phyloP scores from a whole-genome alignment of 495 filamentous ascomycete species.

The Podospora sp. region DNA sequence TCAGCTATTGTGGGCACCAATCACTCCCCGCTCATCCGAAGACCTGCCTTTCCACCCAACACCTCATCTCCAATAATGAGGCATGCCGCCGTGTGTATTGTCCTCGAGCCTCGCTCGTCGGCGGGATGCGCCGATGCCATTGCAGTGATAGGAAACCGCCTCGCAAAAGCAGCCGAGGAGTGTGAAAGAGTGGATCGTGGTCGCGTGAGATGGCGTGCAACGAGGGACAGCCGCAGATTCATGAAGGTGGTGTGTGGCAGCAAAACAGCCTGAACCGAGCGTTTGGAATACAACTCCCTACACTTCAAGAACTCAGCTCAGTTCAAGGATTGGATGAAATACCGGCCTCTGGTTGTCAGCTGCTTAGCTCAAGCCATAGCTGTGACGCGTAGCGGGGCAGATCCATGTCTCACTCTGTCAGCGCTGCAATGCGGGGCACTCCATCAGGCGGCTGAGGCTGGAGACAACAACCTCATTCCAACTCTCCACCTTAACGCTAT shows the following conservation, averaged over 20 bases:
- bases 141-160: constrained; percentile 28
- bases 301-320: neutral
- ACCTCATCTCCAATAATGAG: constrained; percentile 97
- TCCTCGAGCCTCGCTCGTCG: constrained; percentile 56
- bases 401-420: constrained; percentile 2
- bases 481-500: neutral
- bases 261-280: neutral
- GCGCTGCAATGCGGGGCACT: constrained; percentile 12
- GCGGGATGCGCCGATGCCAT: constrained; percentile 43
- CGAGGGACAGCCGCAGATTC: constrained; percentile 73
- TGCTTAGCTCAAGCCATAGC: neutral
- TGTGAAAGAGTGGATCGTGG: constrained; percentile 60
- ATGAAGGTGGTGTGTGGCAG: constrained; percentile 45
- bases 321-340: constrained; percentile 5
- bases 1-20: constrained; percentile 16
- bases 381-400: constrained; percentile 13
- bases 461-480: neutral
- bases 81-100: constrained; percentile 88
- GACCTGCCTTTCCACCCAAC: constrained; percentile 85
- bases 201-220: constrained; percentile 71
- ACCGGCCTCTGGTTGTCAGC: neutral
- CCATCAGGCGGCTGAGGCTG: neutral
- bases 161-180: constrained; percentile 43
- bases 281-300: neutral
- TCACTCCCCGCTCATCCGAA: neutral